phyloP scores from a whole-genome alignment of 2,329 filamentous ascomycete species.

The Delphinella strobiligena region DNA sequence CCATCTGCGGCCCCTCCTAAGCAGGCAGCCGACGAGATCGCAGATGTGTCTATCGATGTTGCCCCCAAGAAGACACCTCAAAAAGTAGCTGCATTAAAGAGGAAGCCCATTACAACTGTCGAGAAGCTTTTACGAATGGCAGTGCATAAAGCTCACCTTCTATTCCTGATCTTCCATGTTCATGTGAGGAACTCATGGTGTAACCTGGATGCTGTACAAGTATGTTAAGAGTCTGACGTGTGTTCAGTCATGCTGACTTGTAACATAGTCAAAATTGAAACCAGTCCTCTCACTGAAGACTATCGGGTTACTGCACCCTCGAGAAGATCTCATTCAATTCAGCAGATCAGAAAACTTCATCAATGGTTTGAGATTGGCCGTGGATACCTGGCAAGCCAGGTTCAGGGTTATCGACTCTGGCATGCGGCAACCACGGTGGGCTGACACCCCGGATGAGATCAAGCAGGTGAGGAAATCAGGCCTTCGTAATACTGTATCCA shows the following conservation, averaged over 20 bases:
- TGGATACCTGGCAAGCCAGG: slow-evolving; percentile 53
- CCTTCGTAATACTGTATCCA: slow-evolving; percentile 13
- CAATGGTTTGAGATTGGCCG: slow-evolving; percentile 61
- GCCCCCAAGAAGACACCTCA: slow-evolving; percentile 22
- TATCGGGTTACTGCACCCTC: slow-evolving; percentile 56
- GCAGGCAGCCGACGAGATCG: slow-evolving; percentile 19
- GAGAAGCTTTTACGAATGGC: slow-evolving; percentile 54
- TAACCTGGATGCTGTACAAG: slow-evolving; percentile 35
- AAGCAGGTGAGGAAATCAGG: slow-evolving; percentile 9
- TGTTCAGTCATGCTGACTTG: too few species aligned
- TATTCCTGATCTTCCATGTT: slow-evolving; percentile 71
- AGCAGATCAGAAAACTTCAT: slow-evolving; percentile 64
- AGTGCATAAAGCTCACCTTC: slow-evolving; percentile 75
- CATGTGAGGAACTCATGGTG: slow-evolving; percentile 79
- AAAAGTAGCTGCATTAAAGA: slow-evolving; percentile 23
- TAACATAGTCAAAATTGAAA: slow-evolving; percentile 37
- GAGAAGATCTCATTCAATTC: slow-evolving; percentile 57
- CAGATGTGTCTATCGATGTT: slow-evolving; percentile 30
- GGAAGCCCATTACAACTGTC: slow-evolving; percentile 41
- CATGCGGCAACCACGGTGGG: slow-evolving; percentile 61
- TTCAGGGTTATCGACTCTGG: slow-evolving; percentile 64
- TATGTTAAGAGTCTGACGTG: too few species aligned
- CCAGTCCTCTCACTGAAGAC: slow-evolving; percentile 55
- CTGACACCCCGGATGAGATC: slow-evolving; percentile 44
- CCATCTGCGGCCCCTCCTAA: slow-evolving; percentile 13